Evolutionary conservation across 768 basidiomycete genomes (phyloP).

Genomic region (Cubamyces sp.): DNA sequence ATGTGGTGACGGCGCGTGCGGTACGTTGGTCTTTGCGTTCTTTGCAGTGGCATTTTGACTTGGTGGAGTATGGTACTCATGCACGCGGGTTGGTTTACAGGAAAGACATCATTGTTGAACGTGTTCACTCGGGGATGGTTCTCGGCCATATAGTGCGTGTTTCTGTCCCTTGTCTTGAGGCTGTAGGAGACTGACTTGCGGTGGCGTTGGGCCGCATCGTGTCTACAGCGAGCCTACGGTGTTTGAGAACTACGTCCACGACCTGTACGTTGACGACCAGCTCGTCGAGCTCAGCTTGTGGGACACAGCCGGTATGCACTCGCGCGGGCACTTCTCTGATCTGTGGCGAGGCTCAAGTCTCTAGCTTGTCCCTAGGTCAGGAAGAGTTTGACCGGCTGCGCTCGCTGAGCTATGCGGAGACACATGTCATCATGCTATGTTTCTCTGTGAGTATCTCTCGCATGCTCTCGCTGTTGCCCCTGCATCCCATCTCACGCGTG

Average conservation of each 20-base stretch:
- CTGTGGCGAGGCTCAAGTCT: slow-evolving; percentile 30
- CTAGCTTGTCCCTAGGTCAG: slow-evolving; percentile 63
- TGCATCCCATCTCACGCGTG: not conserved
- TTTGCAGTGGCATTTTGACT: not conserved
- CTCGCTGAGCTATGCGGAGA: slow-evolving; percentile 95
- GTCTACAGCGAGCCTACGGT: slow-evolving; percentile 82
- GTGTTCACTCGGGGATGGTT: slow-evolving; percentile 93
- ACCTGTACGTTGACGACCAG: slow-evolving; percentile 85
- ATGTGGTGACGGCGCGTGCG: slow-evolving; percentile 96
- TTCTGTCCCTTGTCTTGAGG: not conserved
- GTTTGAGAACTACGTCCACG: slow-evolving; percentile 97
- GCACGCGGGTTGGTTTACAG: slow-evolving; percentile 37
- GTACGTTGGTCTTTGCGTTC: slow-evolving; percentile 45
- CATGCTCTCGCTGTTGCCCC: no score
- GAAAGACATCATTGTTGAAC: slow-evolving; percentile 84
- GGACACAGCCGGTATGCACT: slow-evolving; percentile 89
- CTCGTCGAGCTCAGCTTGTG: slow-evolving; percentile 90
- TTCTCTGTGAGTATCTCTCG: slow-evolving; percentile 69
- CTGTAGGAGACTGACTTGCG: not conserved
- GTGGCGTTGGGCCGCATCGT: not conserved
- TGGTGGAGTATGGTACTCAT: not conserved
- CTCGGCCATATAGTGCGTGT: slow-evolving; percentile 86
- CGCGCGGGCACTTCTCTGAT: not conserved
- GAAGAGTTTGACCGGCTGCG: slow-evolving; percentile 95
- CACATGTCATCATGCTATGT: slow-evolving; percentile 94